Evolutionary conservation across 306 rosid species (phyloP).

Genomic region (Hylodesmum podocarpum): DNA sequence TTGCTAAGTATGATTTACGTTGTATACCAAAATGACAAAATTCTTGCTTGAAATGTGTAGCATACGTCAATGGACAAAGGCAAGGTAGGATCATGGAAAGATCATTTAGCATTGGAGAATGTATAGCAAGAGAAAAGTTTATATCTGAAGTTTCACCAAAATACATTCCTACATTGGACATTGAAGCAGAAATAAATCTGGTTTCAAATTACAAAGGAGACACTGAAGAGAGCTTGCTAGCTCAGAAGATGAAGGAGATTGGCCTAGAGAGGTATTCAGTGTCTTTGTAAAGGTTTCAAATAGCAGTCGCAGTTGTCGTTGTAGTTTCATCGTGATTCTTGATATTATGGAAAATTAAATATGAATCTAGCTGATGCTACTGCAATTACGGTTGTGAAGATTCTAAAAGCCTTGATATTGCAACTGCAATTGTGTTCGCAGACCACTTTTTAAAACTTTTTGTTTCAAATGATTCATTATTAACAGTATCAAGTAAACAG

Average conservation of each 20-base stretch:
- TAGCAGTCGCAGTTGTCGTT: background rate
- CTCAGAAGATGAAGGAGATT: constrained; percentile 83
- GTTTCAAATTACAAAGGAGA: constrained; percentile 49
- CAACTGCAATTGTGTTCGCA: background rate
- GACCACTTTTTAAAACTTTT: background rate
- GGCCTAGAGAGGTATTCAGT: constrained; percentile 66
- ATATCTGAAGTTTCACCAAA: constrained; percentile 46
- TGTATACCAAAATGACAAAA: background rate
- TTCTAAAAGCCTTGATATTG: background rate
- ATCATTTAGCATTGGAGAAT: constrained; percentile 73
- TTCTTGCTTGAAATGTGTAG: constrained; percentile 40
- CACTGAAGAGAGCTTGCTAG: constrained; percentile 44
- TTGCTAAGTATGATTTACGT: background rate
- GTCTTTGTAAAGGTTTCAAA: background rate
- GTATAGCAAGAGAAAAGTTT: constrained; percentile 59
- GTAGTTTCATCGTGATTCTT: background rate
- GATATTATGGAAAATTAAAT: background rate
- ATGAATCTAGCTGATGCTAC: background rate
- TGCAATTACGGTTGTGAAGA: background rate
- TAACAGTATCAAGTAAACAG: too few species aligned
- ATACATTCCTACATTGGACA: constrained; percentile 50
- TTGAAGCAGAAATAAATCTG: constrained; percentile 69
- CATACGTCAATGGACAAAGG: constrained; percentile 97
- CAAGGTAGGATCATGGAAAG: constrained; percentile 86
- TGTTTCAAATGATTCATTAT: background rate